Evolutionary conservation across 2,329 filamentous ascomycete species (phyloP), one percentile per base, ranked within the genome.

Genomic region (Cordyceps javanica): DNA sequence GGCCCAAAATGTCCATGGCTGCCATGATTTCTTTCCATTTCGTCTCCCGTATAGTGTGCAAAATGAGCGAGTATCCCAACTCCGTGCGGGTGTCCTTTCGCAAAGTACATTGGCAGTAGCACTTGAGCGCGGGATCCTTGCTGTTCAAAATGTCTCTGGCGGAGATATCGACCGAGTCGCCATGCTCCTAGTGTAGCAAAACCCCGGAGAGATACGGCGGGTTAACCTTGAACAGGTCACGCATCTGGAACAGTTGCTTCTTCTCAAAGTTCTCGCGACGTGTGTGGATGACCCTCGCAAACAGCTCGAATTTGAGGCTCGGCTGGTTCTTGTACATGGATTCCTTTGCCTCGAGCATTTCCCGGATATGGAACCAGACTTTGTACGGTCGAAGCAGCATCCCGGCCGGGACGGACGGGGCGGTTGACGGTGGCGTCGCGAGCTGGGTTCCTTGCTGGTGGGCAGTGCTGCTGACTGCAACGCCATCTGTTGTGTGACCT

Each of bases 181-280:
- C 69, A 5, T 32, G 34, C 41, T 69, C 64, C 67, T 67, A 70
- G 28, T 61, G 60, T 23, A 60, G 25, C 16, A 72, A 64, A 10
- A 63, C 57, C 13, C 69, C 70, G n/a, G 63, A 65, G 6, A 72
- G 42, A 55, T 80, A 81, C 0, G 84, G 85, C 5, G 79, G 78
- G 11, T 74, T 75, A 21, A 82, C 77, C 60, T 82, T 81, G 62
- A 83, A 85, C 0, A 89, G 68, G 63, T 88, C 85, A 39, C 75
- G 74, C 51, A 89, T 81, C n/a, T 82, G 77, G 61, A 89, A 88
- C 57, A 82, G 74, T 64, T 90, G 86, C 60, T 77, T 82, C 21
- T 67, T 72, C 8, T 66, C 63, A 7, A 72, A 68, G 13, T 71
- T 69, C 57, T 86, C 81, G 0, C 86, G 78, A 55, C 73, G 78